Base-by-base conservation (phyloP, 2,329 filamentous ascomycete genomes). In the Pseudophaeomoniella oleicola region DNA sequence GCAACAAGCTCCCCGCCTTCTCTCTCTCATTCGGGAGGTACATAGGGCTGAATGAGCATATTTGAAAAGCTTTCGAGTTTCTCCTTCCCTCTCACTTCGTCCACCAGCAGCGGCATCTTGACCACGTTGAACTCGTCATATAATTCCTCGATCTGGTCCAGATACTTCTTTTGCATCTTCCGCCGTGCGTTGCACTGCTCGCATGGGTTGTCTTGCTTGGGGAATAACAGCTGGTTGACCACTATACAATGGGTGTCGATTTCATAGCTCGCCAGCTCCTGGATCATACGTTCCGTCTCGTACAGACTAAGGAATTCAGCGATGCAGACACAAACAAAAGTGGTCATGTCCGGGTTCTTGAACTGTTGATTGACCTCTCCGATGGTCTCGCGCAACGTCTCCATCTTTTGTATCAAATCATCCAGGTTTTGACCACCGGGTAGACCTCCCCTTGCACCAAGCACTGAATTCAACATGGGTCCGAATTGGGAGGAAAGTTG, bases 111-210 rank as follows among this genome's bases (percentile, higher is more conserved):
- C 27, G 90, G 90, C 87, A 98, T 96, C 69, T 88, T 88, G 48
- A 98, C 88, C 29, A 98, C 87, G 56, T 98, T 94, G 66, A 98
- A 98, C 59, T 98, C 90, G 54, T 94, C 87, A 57, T 98, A 98
- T 40, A 98, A 64, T 66, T 98, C 90, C 62, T 93, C 87, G 51
- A 96, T 96, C 69, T 98, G 88, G 55, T 96, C 87, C 31, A 98
- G 71, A 56, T 98, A 98, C 67, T 98, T 98, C 69, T 86, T 90
- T 69, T 98, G 90, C 90, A 98, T 98, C 68, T 92, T 92, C 53
- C 87, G 71, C 45, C 90, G 70, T 32, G 90, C 82, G 55, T 86
- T 93, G 63, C 90, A 98, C 67, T 98, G 90, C 44, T 94, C 86
- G 60, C 90, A 98, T 22, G 75, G 72, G 54, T 81, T 92, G 37